These are phyloP conservation scores for Aspergillus sp. DNA, from an alignment of 2,329 filamentous ascomycete species.

Conservation along the genomic window DNA sequence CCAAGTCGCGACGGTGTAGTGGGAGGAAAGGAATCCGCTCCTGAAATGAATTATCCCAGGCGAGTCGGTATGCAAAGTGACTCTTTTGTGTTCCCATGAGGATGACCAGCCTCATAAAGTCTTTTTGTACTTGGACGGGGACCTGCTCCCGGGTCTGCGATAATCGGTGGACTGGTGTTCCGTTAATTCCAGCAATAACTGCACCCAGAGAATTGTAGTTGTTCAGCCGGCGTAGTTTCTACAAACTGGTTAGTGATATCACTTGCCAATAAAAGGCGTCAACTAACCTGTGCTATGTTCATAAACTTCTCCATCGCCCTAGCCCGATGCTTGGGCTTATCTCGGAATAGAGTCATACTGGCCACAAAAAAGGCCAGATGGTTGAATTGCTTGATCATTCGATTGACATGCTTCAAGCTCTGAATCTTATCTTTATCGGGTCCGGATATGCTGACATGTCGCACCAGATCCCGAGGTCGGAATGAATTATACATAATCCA, in stretches of 20 bases:
- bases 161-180: constrained; percentile 78
- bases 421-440: constrained; percentile 53
- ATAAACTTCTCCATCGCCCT: constrained; percentile 94
- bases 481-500: constrained; percentile 98
- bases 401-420: constrained; percentile 79
- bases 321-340: constrained; percentile 93
- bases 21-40: constrained; percentile 93
- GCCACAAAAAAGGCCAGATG: constrained; percentile 78
- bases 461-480: constrained; percentile 83
- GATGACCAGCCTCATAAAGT: constrained; percentile 82
- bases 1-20: constrained; percentile 80
- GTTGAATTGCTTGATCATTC: constrained; percentile 92
- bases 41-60: constrained; percentile 90
- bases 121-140: constrained; percentile 65
- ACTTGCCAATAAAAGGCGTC: too few relatives aligned
- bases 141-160: constrained; percentile 74
- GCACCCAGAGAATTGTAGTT: constrained; percentile 98
- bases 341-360: constrained; percentile 79
- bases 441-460: constrained; percentile 73
- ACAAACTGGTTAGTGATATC: constrained; percentile 4
- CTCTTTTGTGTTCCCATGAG: constrained; percentile 92
- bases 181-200: constrained; percentile 86
- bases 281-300: constrained; percentile 62
- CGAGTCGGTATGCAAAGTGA: constrained; percentile 90
- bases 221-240: constrained; percentile 82